A percentile compares a stretch with the other conserved stretches of the same genome.
These are phyloP conservation scores for Penicillium sp. DNA, from an alignment of 2,329 filamentous ascomycete species.

Conservation along the genomic window DNA sequence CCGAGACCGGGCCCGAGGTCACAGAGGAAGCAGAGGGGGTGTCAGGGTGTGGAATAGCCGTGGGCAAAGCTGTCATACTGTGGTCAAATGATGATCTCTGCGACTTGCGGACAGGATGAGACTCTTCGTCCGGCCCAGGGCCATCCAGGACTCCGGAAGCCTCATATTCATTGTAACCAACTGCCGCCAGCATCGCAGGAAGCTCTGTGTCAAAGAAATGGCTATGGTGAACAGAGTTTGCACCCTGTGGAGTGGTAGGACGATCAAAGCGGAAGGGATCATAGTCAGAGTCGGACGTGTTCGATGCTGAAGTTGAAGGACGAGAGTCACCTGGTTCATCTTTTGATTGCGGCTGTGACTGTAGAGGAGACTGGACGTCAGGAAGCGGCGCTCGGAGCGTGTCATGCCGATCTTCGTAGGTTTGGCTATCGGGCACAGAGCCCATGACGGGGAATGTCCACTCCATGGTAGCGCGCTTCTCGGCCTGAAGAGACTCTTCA, in stretches of 20 bases:
- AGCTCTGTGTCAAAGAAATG: conserved; percentile 46
- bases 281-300: conserved; percentile 40
- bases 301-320: conserved; percentile 41
- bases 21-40: conserved; percentile 11
- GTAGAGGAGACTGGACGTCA: conserved; percentile 7
- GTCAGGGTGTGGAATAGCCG: conserved; percentile 26
- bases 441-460: conserved; percentile 55
- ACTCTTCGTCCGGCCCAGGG: conserved; percentile 54
- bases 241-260: conserved; percentile 28
- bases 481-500: conserved; percentile 28
- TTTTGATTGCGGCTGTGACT: conserved; percentile 10
- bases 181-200: conserved; percentile 47
- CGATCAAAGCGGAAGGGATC: conserved; percentile 46
- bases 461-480: conserved; percentile 48
- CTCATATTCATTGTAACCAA: conserved; percentile 49
- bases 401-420: conserved; percentile 27
- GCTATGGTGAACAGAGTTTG: conserved; percentile 12
- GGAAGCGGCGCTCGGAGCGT: conserved; percentile 34
- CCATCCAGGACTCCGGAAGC: conserved; percentile 55
- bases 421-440: conserved; percentile 14
- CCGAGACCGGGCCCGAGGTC: conserved; percentile 14
- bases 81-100: conserved; percentile 15
- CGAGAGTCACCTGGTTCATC: conserved; percentile 35
- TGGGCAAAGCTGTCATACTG: conserved; percentile 25
- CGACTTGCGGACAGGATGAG: conserved; percentile 36